Evolutionary conservation across 1,284 basidiomycete species (phyloP).

Genomic region (Golubevia sp.): DNA sequence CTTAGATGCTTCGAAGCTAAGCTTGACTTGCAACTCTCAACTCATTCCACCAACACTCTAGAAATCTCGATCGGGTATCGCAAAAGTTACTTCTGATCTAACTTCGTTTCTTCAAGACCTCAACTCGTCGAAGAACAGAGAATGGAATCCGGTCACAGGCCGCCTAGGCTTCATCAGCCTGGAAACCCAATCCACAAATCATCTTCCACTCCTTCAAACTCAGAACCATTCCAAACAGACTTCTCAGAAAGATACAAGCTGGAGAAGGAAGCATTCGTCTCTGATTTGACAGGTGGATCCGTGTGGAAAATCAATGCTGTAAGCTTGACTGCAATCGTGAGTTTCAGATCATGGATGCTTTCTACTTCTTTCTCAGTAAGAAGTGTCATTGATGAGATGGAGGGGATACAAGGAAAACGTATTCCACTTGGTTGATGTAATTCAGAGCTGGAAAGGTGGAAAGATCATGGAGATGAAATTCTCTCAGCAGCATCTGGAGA

Average conservation of each 20-base stretch:
- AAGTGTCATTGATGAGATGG: too few species aligned
- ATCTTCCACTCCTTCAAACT: conserved; percentile 7
- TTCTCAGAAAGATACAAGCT: conserved; percentile 19
- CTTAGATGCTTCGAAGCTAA: too few species aligned
- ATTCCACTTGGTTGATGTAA: too few species aligned
- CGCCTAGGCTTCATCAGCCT: neutral
- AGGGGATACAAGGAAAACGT: too few species aligned
- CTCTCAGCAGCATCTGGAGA: too few species aligned
- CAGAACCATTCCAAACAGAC: neutral
- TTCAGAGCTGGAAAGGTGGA: too few species aligned
- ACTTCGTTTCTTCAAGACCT: too few species aligned
- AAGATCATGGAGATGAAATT: too few species aligned
- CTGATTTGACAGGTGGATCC: conserved; percentile 33
- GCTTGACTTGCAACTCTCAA: neutral
- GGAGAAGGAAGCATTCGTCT: conserved; percentile 44
- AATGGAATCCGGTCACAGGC: neutral
- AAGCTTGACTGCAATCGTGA: conserved; percentile 23
- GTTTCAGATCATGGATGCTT: too few species aligned
- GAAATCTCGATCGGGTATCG: neutral
- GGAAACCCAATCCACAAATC: conserved; percentile 4
- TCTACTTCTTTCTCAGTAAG: too few species aligned
- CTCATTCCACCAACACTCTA: neutral
- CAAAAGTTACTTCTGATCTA: too few species aligned
- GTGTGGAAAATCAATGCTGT: conserved; percentile 32
- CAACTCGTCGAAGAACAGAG: too few species aligned